Percentiles rank a stretch among this genome's conserved stretches.
Evolutionary conservation across 2,329 filamentous ascomycete species (phyloP).

Genomic region (Phaeosphaeriaceae sp.): DNA sequence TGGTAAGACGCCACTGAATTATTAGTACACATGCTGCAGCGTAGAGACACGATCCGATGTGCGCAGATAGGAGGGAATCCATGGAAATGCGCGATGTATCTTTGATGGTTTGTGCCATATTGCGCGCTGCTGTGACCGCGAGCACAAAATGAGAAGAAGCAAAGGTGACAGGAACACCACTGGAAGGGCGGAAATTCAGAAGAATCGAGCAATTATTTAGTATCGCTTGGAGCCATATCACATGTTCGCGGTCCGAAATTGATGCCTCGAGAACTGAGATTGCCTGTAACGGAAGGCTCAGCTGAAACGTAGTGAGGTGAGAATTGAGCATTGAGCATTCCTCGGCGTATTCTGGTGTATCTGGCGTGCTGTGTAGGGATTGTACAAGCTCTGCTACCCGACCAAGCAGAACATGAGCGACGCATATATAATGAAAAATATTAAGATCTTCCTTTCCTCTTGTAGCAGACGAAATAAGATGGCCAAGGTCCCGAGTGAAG

Average conservation of each 20-base stretch:
- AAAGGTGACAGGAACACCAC: not conserved
- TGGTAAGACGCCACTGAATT: slow-evolving; percentile 34
- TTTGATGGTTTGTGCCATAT: slow-evolving; percentile 33
- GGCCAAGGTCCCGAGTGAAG: slow-evolving; percentile 32
- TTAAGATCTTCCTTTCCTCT: slow-evolving; percentile 19
- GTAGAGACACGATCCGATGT: slow-evolving; percentile 31
- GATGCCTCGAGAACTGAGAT: slow-evolving; percentile 30
- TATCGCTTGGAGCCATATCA: slow-evolving; percentile 35
- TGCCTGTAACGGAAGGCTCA: slow-evolving; percentile 32
- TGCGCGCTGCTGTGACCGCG: slow-evolving; percentile 33
- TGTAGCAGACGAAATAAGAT: slow-evolving; percentile 19
- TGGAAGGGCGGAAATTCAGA: slow-evolving; percentile 27
- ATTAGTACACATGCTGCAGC: slow-evolving; percentile 31
- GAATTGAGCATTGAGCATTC: slow-evolving; percentile 34
- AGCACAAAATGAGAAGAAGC: slow-evolving; percentile 13
- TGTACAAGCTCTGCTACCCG: slow-evolving; percentile 34
- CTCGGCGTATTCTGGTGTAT: slow-evolving; percentile 28
- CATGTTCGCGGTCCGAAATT: slow-evolving; percentile 20
- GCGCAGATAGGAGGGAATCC: slow-evolving; percentile 32
- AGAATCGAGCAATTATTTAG: slow-evolving; percentile 33
- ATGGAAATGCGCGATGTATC: slow-evolving; percentile 34
- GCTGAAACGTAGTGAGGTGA: slow-evolving; percentile 30
- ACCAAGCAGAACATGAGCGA: slow-evolving; percentile 39
- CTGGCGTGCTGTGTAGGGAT: slow-evolving; percentile 31
- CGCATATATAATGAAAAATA: slow-evolving; percentile 28